Evolutionary conservation across 2,329 filamentous ascomycete species (phyloP).

Genomic region (Penicillium sp.): DNA sequence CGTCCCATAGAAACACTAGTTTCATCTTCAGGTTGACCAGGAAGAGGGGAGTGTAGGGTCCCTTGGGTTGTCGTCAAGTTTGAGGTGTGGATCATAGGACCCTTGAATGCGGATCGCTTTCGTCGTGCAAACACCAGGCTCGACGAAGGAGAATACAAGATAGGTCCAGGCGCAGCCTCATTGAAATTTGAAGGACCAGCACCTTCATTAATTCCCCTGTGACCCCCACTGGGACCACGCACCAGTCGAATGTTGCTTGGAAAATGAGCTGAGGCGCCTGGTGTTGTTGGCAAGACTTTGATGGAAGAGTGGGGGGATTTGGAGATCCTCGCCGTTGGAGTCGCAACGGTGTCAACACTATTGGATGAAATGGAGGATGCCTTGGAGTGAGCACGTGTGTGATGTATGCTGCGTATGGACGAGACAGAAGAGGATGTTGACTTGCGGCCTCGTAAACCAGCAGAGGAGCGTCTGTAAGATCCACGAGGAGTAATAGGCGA

Average conservation of each 20-base stretch:
- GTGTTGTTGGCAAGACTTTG: constrained; percentile 91
- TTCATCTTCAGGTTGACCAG: constrained; percentile 27
- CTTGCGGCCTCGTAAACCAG: constrained; percentile 82
- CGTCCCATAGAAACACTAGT: constrained; percentile 19
- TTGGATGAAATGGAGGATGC: constrained; percentile 88
- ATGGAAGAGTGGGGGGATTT: constrained; percentile 85
- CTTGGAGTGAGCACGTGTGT: constrained; percentile 87
- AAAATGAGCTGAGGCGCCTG: constrained; percentile 67
- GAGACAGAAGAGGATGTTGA: constrained; percentile 95
- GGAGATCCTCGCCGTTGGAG: constrained; percentile 64
- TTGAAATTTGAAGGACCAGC: constrained; percentile 34
- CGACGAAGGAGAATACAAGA: constrained; percentile 41
- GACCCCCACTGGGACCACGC: constrained; percentile 47
- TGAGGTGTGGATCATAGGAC: constrained; percentile 43
- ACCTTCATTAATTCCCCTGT: constrained; percentile 27
- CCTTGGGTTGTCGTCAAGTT: constrained; percentile 36
- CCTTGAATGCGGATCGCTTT: constrained; percentile 47
- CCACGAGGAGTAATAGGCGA: constrained; percentile 84
- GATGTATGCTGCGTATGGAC: constrained; percentile 86
- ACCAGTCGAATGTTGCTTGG: constrained; percentile 84
- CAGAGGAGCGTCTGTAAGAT: constrained; percentile 77
- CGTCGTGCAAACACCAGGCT: constrained; percentile 47
- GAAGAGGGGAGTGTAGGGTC: constrained; percentile 33
- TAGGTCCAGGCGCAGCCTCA: constrained; percentile 35
- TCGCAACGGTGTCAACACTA: constrained; percentile 65